Evolutionary conservation across 2,329 filamentous ascomycete species (phyloP).

Genomic region (Davidsoniella neocaledoniae): DNA sequence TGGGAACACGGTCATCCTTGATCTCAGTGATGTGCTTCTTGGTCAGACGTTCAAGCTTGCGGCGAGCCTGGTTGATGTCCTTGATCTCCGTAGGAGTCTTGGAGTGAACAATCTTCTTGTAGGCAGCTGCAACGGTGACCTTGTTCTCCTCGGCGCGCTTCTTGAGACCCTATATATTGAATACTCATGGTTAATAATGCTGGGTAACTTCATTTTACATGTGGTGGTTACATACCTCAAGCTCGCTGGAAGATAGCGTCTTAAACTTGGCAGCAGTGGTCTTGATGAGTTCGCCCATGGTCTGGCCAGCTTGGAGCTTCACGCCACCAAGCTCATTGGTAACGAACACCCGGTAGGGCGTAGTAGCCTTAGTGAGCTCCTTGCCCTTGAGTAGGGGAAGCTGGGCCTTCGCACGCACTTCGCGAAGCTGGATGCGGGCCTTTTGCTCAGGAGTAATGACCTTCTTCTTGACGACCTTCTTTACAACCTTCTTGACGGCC

Average conservation of each 20-base stretch:
- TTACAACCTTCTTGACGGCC: slow-evolving; percentile 12
- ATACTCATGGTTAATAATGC: not conserved
- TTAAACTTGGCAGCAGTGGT: slow-evolving; percentile 22
- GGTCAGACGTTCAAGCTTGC: slow-evolving; percentile 22
- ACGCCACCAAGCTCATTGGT: slow-evolving; percentile 18
- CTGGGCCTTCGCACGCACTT: not conserved
- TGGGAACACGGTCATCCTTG: slow-evolving; percentile 31
- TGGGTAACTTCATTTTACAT: not conserved
- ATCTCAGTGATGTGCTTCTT: slow-evolving; percentile 12
- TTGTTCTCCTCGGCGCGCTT: slow-evolving; percentile 24
- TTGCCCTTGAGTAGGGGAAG: not conserved
- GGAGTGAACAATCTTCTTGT: slow-evolving; percentile 32
- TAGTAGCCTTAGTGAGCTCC: slow-evolving; percentile 15
- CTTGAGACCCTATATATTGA: slow-evolving; percentile 21
- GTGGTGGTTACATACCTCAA: slow-evolving; percentile 24
- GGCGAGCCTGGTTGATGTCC: slow-evolving; percentile 32
- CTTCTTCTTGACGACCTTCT: slow-evolving; percentile 19
- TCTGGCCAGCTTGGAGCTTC: not conserved
- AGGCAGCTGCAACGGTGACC: slow-evolving; percentile 22
- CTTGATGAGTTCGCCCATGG: slow-evolving; percentile 16
- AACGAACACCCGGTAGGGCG: slow-evolving; percentile 23
- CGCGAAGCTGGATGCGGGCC: slow-evolving; percentile 12
- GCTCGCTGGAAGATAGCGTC: slow-evolving; percentile 23
- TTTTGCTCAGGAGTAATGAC: slow-evolving; percentile 23
- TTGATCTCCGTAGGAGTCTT: slow-evolving; percentile 24